Base-by-base conservation (phyloP, 257 asterid species). In the Nicotiana tabacum region DNA sequence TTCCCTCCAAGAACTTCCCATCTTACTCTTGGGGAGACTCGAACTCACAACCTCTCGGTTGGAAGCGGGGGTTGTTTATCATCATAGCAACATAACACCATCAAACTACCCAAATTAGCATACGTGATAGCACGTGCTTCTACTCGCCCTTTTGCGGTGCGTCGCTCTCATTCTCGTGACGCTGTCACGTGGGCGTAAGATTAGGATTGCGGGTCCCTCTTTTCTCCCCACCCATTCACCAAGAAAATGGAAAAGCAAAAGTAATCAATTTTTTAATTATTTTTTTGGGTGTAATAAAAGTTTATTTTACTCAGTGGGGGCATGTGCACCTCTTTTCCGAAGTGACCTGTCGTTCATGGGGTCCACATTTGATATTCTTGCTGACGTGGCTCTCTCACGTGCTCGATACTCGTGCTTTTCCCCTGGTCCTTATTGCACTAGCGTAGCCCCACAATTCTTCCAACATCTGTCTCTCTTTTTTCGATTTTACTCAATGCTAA, bases 131-230 rank as follows among this genome's bases (percentile, higher is more conserved):
- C 80, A 74, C 80, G 80, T 74, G 80, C 80, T 48, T 74, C 4
- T 27, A 27, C 80, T 48, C 37, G 24, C 61, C 17, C 58, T 9
- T 48, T 74, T 60, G 43, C 62, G 62, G 62, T 74, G 80, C 80
- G 43, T 86, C 86, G 72, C 83, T 83, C 77, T 81, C 86, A 53
- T 57, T 80, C 86, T 81, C 81, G 83, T 86, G 88, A 83, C 64
- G 80, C 29, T 80, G 48, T 70, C 78, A 70, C 78, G 78, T 70
- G 58, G 57, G 32, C 9, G 4, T 70, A 18, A 68, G 32, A 37
- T 37, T 68, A 68, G 55, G 32, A n/a, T 39, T 39, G n/a, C 2
- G 57, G 39, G 80, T 74, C 62, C 80, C 80, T 0, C 35, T 56
- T 2, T 46, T 24, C 48, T 53, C 18, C 18, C 58, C 2, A 0